These are phyloP conservation scores for Cordyceps cateniannulata DNA, from an alignment of 2,329 filamentous ascomycete genomes.

Conservation along the genomic window DNA sequence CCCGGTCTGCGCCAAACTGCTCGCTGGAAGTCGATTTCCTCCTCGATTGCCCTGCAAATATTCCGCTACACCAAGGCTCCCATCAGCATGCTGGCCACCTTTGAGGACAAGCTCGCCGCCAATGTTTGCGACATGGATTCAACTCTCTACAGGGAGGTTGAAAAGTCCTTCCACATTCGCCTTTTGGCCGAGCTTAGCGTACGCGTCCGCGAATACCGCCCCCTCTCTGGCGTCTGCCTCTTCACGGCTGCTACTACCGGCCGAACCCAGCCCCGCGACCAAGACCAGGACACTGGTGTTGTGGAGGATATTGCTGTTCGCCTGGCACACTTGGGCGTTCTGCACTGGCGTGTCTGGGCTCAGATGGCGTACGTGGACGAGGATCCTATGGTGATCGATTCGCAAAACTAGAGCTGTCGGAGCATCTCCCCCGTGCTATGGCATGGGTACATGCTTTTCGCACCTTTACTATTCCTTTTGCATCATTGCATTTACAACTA, in stretches of 20 bases:
- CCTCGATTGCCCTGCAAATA: slow-evolving; percentile 51
- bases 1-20: slow-evolving; percentile 34
- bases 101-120: slow-evolving; percentile 43
- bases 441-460: background rate
- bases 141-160: slow-evolving; percentile 41
- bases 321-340: slow-evolving; percentile 72
- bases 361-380: slow-evolving; percentile 60
- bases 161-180: slow-evolving; percentile 42
- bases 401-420: background rate
- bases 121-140: slow-evolving; percentile 38
- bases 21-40: slow-evolving; percentile 47
- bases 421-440: background rate
- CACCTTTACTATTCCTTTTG: background rate
- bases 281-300: slow-evolving; percentile 42
- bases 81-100: slow-evolving; percentile 37
- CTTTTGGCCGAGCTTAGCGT: slow-evolving; percentile 42
- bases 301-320: slow-evolving; percentile 66
- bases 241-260: slow-evolving; percentile 51
- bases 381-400: slow-evolving; percentile 27
- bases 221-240: slow-evolving; percentile 44
- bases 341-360: slow-evolving; percentile 89
- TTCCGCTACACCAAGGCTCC: slow-evolving; percentile 50
- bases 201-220: slow-evolving; percentile 46
- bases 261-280: slow-evolving; percentile 32
- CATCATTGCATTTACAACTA: slow-evolving; percentile 2